A percentile compares a stretch with the other conserved stretches of the same genome.
Evolutionary conservation across 352 stramenopile species (phyloP).

Genomic region (Pilasporangium apinafurcum): DNA sequence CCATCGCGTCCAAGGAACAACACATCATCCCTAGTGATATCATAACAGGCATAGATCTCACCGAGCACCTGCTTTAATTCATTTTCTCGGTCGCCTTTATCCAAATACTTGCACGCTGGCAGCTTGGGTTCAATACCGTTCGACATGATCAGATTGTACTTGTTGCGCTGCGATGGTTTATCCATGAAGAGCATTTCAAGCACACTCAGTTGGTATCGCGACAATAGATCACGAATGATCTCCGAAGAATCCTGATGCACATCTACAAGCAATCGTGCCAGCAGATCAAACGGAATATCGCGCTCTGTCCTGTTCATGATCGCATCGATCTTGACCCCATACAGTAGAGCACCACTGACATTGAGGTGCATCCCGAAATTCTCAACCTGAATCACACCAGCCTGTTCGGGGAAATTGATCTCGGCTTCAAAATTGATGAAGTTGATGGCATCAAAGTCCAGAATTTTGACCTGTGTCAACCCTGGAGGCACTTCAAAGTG

Average conservation of each 20-base stretch:
- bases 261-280: constrained; percentile 94
- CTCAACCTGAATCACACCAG: constrained; percentile 94
- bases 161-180: constrained; percentile 91
- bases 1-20: constrained; percentile 94
- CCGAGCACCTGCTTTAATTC: constrained; percentile 95
- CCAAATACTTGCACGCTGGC: constrained; percentile 95
- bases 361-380: constrained; percentile 92
- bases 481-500: constrained; percentile 87
- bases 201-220: constrained; percentile 93
- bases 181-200: constrained; percentile 95
- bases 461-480: constrained; percentile 95
- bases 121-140: constrained; percentile 95
- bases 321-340: constrained; percentile 91
- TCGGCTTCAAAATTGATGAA: constrained; percentile 98
- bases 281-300: constrained; percentile 94
- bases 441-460: constrained; percentile 96
- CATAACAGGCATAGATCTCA: constrained; percentile 94
- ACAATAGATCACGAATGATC: constrained; percentile 95
- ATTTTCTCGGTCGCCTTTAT: constrained; percentile 97
- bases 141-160: constrained; percentile 97
- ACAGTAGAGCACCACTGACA: constrained; percentile 67
- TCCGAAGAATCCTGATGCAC: constrained; percentile 94
- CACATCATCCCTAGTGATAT: constrained; percentile 95
- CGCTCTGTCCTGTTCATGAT: constrained; percentile 96
- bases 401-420: constrained; percentile 94